These are phyloP conservation scores for Prunus salicina DNA, from an alignment of 306 rosid species.

Conservation along the genomic window DNA sequence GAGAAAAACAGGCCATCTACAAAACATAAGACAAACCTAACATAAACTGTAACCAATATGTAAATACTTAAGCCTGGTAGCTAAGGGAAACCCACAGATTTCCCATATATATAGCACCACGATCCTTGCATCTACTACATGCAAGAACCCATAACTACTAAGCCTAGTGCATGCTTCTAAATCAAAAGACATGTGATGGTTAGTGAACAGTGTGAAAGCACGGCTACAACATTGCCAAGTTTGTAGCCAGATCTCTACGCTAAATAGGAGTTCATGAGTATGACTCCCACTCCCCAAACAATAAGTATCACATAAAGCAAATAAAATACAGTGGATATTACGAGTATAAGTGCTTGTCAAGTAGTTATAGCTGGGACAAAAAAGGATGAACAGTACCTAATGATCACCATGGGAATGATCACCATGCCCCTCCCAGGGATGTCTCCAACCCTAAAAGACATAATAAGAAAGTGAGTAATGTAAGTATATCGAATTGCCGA, in stretches of 20 bases:
- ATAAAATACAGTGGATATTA: background rate
- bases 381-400: conserved; percentile 37
- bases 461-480: background rate
- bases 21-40: background rate
- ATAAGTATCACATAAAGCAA: background rate
- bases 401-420: conserved; percentile 51
- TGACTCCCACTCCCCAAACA: background rate
- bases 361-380: background rate
- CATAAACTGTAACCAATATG: background rate
- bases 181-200: background rate
- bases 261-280: background rate
- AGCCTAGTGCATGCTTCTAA: background rate
- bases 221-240: background rate
- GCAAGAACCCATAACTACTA: background rate
- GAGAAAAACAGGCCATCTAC: background rate
- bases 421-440: conserved; percentile 96
- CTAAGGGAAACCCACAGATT: background rate
- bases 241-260: background rate
- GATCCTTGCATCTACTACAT: background rate
- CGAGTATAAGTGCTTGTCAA: background rate
- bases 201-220: background rate
- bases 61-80: too few species aligned
- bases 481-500: background rate
- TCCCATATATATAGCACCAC: background rate
- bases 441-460: conserved; percentile 82